These are phyloP conservation scores for Candida sp. DNA, from an alignment of 1,139 yeast genomes.

Conservation along the genomic window DNA sequence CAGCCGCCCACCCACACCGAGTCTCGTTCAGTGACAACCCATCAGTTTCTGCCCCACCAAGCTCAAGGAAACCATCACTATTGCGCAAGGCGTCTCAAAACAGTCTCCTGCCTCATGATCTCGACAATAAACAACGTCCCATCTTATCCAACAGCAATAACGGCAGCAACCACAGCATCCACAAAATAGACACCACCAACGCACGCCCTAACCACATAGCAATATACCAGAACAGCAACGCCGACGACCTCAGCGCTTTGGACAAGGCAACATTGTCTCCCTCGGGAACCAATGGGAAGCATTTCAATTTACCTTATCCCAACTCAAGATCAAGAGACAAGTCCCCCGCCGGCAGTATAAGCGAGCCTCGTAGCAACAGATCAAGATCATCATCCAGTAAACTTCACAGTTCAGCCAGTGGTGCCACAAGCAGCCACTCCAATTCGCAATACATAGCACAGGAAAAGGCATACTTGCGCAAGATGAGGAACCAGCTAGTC, in stretches of 20 bases:
- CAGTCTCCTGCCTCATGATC: not conserved
- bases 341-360: slow-evolving; percentile 1
- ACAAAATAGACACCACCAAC: not conserved
- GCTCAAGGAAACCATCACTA: not conserved
- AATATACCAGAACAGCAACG: not conserved
- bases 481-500: slow-evolving; percentile 62
- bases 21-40: not conserved
- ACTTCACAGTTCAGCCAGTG: slow-evolving; percentile 12
- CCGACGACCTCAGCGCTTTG: not conserved
- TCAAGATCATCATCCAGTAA: slow-evolving; percentile 11
- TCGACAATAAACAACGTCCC: slow-evolving; percentile 1
- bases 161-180: not conserved
- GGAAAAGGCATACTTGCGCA: slow-evolving; percentile 70
- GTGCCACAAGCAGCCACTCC: slow-evolving; percentile 20
- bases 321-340: slow-evolving; percentile 1
- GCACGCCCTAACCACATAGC: not conserved
- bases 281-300: not conserved
- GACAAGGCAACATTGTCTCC: not conserved
- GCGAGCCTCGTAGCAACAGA: slow-evolving; percentile 1
- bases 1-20: not conserved
- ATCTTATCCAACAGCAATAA: not conserved
- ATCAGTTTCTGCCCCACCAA: not conserved
- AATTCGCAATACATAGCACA: slow-evolving; percentile 58
- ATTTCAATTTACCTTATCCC: not conserved
- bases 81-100: slow-evolving; percentile 1